These are phyloP conservation scores for Colletotrichum costaricense DNA, from an alignment of 2,329 filamentous ascomycete genomes.

Conservation along the genomic window DNA sequence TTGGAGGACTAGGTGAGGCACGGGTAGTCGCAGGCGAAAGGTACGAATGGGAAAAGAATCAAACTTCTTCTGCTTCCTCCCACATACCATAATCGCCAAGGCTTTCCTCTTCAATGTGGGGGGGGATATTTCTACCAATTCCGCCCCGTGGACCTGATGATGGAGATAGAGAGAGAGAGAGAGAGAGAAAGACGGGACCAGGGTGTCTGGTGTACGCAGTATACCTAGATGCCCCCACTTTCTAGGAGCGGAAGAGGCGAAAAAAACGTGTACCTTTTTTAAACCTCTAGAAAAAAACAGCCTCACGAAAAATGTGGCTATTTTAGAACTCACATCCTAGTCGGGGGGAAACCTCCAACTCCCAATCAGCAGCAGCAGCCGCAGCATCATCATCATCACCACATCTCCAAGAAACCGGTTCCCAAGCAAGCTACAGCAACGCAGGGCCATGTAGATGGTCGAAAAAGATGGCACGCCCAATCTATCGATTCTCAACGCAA, in stretches of 20 bases:
- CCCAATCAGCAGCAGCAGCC: not conserved
- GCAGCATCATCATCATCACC: not conserved
- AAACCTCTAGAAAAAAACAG: not conserved
- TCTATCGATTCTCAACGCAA: not conserved
- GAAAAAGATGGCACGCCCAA: not conserved
- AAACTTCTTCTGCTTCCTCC: not conserved
- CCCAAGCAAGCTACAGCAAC: not conserved
- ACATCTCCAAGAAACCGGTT: not conserved
- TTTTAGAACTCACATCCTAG: conserved; percentile 3
- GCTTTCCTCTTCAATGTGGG: not conserved
- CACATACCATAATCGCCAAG: not conserved
- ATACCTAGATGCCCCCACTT: not conserved
- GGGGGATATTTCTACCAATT: no score
- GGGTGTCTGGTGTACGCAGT: not conserved
- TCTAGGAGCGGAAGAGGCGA: not conserved
- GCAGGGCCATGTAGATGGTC: no score
- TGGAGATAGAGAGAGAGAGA: no score
- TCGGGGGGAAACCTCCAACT: not conserved
- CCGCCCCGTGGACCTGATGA: not conserved
- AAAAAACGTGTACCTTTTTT: not conserved
- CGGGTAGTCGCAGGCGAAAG: not conserved
- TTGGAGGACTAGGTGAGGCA: not conserved
- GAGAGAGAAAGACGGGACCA: not conserved
- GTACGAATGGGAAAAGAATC: not conserved
- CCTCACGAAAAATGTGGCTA: not conserved